Evolutionary conservation across 2,329 filamentous ascomycete genomes (phyloP).

Genomic region (Spiromastix sp.): DNA sequence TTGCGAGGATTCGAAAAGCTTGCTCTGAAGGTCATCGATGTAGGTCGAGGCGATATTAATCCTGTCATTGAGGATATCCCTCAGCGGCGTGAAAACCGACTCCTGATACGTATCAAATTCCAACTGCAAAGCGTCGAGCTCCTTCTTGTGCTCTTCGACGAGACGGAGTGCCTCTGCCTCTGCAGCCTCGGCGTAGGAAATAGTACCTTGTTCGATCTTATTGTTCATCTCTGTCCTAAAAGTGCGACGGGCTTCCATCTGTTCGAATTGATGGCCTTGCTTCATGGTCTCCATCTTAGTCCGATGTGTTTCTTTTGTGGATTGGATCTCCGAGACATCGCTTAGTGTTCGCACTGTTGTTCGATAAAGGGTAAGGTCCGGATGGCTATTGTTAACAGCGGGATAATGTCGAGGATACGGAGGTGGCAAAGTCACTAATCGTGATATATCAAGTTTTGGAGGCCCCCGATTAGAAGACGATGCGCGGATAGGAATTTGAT

Average conservation of each 20-base stretch:
- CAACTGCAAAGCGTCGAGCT: conserved; percentile 63
- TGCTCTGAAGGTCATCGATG: conserved; percentile 64
- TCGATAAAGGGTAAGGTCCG: conserved; percentile 70
- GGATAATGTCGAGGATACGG: conserved; percentile 92
- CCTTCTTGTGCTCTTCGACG: conserved; percentile 56
- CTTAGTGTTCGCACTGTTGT: conserved; percentile 62
- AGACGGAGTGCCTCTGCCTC: conserved; percentile 68
- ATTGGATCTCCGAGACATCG: conserved; percentile 61
- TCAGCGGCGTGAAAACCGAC: conserved; percentile 71
- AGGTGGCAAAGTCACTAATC: conserved; percentile 84
- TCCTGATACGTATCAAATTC: conserved; percentile 80
- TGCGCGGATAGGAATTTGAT: conserved; percentile 13
- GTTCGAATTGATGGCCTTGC: conserved; percentile 40
- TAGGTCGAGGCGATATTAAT: conserved; percentile 63
- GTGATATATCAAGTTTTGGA: conserved; percentile 69
- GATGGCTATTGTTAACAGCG: conserved; percentile 91
- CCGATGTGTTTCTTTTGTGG: conserved; percentile 47
- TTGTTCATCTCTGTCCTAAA: conserved; percentile 67
- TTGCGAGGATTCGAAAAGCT: conserved; percentile 62
- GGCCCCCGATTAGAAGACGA: conserved; percentile 26
- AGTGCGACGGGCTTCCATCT: conserved; percentile 51
- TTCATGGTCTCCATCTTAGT: conserved; percentile 44
- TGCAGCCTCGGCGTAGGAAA: conserved; percentile 74
- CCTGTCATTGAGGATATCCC: conserved; percentile 66
- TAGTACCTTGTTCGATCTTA: conserved; percentile 65